Percentiles rank a stretch among this genome's conserved stretches.
phyloP scores from a whole-genome alignment of 495 filamentous ascomycete species.

The Tricharina praecox region DNA sequence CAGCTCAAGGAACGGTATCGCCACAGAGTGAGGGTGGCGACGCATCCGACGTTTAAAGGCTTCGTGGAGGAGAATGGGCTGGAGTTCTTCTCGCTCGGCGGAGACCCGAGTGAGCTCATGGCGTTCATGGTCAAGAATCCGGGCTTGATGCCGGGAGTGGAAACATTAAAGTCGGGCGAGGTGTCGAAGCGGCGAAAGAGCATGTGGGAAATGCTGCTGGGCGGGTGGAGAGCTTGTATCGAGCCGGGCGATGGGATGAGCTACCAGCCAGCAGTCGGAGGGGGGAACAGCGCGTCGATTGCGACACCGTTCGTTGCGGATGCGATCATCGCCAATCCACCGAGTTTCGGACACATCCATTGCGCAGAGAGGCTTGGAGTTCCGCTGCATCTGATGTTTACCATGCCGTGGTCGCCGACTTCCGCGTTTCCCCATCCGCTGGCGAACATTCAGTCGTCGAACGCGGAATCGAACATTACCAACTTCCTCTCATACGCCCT shows the following conservation, averaged over 20 bases:
- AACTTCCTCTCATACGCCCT: conserved; percentile 61
- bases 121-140: conserved; percentile 73
- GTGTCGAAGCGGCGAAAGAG: conserved; percentile 40
- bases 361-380: conserved; percentile 48
- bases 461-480: conserved; percentile 42
- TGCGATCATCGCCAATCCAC: conserved; percentile 54
- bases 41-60: conserved; percentile 47
- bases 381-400: conserved; percentile 40
- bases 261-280: conserved; percentile 7
- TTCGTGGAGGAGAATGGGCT: conserved; percentile 37
- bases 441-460: conserved; percentile 47
- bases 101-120: conserved; percentile 58
- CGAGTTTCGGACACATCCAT: conserved; percentile 50
- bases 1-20: conserved; percentile 47
- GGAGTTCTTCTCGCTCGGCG: conserved; percentile 57
- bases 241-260: conserved; percentile 22
- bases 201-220: conserved; percentile 45
- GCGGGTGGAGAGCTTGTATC: conserved; percentile 42
- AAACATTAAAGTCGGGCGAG: conserved; percentile 50
- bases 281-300: not conserved
- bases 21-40: conserved; percentile 52
- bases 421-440: conserved; percentile 55
- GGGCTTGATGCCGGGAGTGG: conserved; percentile 47
- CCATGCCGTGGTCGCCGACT: conserved; percentile 52
- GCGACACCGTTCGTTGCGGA: conserved; percentile 45